Evolutionary conservation across 1,284 basidiomycete genomes (phyloP), one percentile per base, ranked within the genome.

Genomic region (Paramarasmius palmivorus): DNA sequence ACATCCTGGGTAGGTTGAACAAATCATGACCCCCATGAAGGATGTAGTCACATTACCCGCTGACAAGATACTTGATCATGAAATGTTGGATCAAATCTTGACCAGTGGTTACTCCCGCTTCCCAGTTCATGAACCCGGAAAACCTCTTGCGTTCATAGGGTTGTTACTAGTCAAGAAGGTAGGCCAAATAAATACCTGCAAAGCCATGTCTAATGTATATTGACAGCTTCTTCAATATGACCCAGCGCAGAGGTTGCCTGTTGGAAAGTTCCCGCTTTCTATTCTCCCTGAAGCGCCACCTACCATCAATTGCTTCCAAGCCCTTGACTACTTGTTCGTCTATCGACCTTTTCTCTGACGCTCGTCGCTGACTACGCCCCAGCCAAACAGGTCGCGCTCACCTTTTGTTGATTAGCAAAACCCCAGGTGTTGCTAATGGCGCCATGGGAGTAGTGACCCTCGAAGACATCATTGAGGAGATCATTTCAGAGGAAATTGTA

Each of bases 381-480:
- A 95, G 93, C 79, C 96, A 98, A 79, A 96, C 94, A 2, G 96
- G 96, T 6, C 86, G 95, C 48, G 93, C 94, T 0, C 96, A 99
- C 71, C 78, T 98, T 59, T 78, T 99, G 20, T 76, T 99, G 22
- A 84, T 99, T 35, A 94, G 90, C 61, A 78, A 78, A 10, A 90
- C 90, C 0, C 95, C 95, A 0, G 95, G 95, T 0, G 70, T 79
- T 40, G 76, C 86, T 4, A 87, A 88, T 15, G 94, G 94, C 39
- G 94, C 86, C 2, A 77, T 93, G 26, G 93, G 93, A 32, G 86
- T 93, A 1, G 81, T 93, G 53, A 92, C 89, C 0, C 78, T 91
- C 4, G 90, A 92, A 47, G 38, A 34, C 15, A 48, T 17, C 53
- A 36, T 25, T 20, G 38, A 85, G 77, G 93, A 95, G 76, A 92